phyloP scores from a whole-genome alignment of 345 rosid genomes.

The Aethionema arabicum region DNA sequence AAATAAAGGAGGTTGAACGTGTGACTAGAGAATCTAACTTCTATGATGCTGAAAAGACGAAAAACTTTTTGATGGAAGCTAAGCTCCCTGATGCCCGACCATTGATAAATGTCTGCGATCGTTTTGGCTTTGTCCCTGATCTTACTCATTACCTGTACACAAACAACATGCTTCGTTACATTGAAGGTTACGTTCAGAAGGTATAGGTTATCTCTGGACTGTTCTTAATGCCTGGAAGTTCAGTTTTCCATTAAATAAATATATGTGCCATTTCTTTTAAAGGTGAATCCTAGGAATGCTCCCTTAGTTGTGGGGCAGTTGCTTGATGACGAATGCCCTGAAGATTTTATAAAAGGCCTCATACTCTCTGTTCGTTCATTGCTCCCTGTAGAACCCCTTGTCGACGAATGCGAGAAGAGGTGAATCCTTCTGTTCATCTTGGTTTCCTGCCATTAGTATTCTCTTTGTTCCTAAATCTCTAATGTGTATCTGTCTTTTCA shows the following conservation, averaged over 20 bases:
- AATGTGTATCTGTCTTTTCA: slow-evolving; percentile 41
- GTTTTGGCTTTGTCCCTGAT: slow-evolving; percentile 96
- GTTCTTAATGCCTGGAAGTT: slow-evolving; percentile 1
- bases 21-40: slow-evolving; percentile 97
- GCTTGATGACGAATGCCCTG: slow-evolving; percentile 98
- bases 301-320: slow-evolving; percentile 93
- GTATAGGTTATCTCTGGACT: slow-evolving; percentile 40
- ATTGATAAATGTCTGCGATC: slow-evolving; percentile 96
- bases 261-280: slow-evolving; percentile 24
- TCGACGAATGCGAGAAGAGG: slow-evolving; percentile 91
- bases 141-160: slow-evolving; percentile 96
- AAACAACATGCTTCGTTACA: slow-evolving; percentile 94
- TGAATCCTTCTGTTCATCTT: slow-evolving; percentile 29
- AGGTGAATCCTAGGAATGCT: slow-evolving; percentile 99
- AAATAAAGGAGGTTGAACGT: slow-evolving; percentile 99
- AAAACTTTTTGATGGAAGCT: slow-evolving; percentile 98
- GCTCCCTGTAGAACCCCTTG: slow-evolving; percentile 90
- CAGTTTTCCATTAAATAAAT: slow-evolving; percentile 12
- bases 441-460: slow-evolving; percentile 3
- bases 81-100: slow-evolving; percentile 99
- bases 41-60: slow-evolving; percentile 95
- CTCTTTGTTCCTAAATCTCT: slow-evolving; percentile 26
- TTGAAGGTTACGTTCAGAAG: slow-evolving; percentile 99
- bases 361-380: slow-evolving; percentile 85
- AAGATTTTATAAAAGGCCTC: slow-evolving; percentile 97